Conservation (phyloP, 2,329 filamentous ascomycete genomes). For the Aspergillus proliferans region DNA sequence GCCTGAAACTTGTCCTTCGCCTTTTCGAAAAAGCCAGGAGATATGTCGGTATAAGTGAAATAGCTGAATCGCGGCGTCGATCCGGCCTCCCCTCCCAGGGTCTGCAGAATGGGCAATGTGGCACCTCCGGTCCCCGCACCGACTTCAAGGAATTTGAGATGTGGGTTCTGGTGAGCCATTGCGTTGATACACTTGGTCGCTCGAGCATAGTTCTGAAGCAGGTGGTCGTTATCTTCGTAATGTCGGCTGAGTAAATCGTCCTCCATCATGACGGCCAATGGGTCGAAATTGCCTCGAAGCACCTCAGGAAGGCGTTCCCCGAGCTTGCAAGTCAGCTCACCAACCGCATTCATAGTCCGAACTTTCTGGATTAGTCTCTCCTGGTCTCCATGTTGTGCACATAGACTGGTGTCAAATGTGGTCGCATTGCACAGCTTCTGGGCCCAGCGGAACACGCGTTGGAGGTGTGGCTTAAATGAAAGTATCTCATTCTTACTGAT, state of each 20-base stretch:
- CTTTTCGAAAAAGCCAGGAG: constrained; percentile 25
- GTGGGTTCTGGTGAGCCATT: constrained; percentile 22
- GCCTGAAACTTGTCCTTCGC: constrained; percentile 19
- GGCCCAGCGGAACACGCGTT: neutral
- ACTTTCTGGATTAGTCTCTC: neutral
- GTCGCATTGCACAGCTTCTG: neutral
- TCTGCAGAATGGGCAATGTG: constrained; percentile 16
- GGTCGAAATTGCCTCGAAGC: constrained; percentile 18
- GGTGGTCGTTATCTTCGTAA: constrained; percentile 16
- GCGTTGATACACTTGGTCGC: constrained; percentile 18
- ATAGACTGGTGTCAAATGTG: neutral
- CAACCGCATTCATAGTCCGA: neutral
- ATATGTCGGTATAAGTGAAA: constrained; percentile 24
- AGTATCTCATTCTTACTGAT: neutral
- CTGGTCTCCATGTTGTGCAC: neutral
- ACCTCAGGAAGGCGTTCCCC: constrained; percentile 17
- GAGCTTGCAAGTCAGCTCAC: constrained; percentile 1
- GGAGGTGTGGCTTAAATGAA: neutral
- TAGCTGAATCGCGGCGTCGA: constrained; percentile 13
- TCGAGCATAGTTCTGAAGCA: constrained; percentile 15
- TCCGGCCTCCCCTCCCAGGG: constrained; percentile 11
- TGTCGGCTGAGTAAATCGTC: constrained; percentile 18
- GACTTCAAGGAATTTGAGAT: constrained; percentile 22
- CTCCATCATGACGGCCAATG: constrained; percentile 22
- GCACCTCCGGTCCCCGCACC: constrained; percentile 21